These are phyloP conservation scores for Henningerozyma blattae DNA, from an alignment of 805 yeast genomes.

Conservation along the genomic window DNA sequence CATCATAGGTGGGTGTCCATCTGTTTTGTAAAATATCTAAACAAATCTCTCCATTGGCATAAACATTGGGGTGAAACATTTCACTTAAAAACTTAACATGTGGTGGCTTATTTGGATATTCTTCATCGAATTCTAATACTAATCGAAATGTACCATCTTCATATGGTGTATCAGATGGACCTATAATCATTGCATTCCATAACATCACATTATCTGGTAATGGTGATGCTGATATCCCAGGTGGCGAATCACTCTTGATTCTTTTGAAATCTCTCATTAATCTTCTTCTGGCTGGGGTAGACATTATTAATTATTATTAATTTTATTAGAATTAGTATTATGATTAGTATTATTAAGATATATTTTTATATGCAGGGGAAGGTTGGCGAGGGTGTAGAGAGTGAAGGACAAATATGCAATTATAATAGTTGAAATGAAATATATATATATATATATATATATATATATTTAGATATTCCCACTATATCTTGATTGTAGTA, in stretches of 20 bases:
- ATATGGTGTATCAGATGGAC: constrained; percentile 95
- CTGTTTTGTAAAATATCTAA: constrained; percentile 91
- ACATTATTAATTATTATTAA: constrained; percentile 40
- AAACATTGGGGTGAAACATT: constrained; percentile 98
- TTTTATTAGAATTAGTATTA: no score
- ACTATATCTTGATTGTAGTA: no score
- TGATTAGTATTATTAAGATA: no score
- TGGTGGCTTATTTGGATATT: constrained; percentile 96
- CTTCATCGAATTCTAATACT: constrained; percentile 83
- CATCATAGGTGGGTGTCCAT: constrained; percentile 98
- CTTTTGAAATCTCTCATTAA: constrained; percentile 97
- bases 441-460: no score
- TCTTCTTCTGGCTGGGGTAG: constrained; percentile 97
- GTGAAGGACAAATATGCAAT: no score
- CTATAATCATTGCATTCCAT: constrained; percentile 95
- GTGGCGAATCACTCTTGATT: constrained; percentile 96
- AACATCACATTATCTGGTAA: constrained; percentile 94
- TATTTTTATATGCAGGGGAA: no score
- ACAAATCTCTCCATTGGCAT: constrained; percentile 90
- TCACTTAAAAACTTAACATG: constrained; percentile 79
- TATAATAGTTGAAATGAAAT: no score
- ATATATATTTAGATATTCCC: no score
- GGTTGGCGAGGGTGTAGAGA: no score
- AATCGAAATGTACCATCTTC: constrained; percentile 95
- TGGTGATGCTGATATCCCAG: constrained; percentile 96